Evolutionary conservation across 768 basidiomycete species (phyloP).

Genomic region (Xerocomus brunneocitrinus): DNA sequence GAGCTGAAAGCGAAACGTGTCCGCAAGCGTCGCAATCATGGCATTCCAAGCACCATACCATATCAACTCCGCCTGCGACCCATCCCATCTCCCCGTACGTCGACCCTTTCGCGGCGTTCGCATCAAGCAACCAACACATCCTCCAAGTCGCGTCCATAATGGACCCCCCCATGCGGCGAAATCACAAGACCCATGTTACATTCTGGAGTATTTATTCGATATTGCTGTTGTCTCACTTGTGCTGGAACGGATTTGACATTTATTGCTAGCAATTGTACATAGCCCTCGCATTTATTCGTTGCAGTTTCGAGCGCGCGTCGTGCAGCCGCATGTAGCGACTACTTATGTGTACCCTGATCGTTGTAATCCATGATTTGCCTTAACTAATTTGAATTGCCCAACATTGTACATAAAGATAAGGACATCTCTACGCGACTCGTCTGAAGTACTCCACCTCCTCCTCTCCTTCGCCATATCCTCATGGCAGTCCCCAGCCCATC

Average conservation of each 20-base stretch:
- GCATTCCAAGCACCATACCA: slow-evolving; percentile 3
- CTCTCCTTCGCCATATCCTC: slow-evolving; percentile 9
- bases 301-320: neutral
- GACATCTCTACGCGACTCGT: too few relatives aligned
- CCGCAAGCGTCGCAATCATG: slow-evolving; percentile 11
- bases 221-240: slow-evolving; percentile 32
- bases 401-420: slow-evolving; percentile 13
- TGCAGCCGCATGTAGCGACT: slow-evolving; percentile 7
- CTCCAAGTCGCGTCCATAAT: slow-evolving; percentile 13
- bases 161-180: slow-evolving; percentile 13
- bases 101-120: slow-evolving; percentile 16
- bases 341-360: slow-evolving; percentile 4
- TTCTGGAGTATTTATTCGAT: slow-evolving; percentile 30
- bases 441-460: neutral
- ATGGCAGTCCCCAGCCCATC: slow-evolving; percentile 24
- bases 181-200: neutral
- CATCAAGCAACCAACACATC: slow-evolving; percentile 10
- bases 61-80: slow-evolving; percentile 31
- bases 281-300: neutral
- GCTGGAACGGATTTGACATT: slow-evolving; percentile 8
- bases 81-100: slow-evolving; percentile 9
- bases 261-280: neutral
- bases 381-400: neutral
- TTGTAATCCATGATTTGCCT: slow-evolving; percentile 4
- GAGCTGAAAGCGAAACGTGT: slow-evolving; percentile 2